phyloP scores from a whole-genome alignment of 345 rosid genomes.

The Eucalyptus erythrocorys region DNA sequence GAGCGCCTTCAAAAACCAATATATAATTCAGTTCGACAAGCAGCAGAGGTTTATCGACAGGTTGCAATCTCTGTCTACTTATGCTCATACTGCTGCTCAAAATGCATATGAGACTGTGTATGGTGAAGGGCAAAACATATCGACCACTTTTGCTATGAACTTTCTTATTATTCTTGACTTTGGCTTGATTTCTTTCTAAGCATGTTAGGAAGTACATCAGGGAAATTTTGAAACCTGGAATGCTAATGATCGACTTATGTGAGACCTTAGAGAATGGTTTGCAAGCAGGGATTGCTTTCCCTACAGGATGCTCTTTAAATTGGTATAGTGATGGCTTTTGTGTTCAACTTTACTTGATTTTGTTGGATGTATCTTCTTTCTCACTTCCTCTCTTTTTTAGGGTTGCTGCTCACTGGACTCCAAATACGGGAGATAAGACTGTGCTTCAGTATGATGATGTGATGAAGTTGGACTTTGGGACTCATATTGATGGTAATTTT shows the following conservation, averaged over 20 bases:
- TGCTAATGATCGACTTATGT: conserved; percentile 89
- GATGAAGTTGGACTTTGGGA: conserved; percentile 96
- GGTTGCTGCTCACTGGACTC: conserved; percentile 99
- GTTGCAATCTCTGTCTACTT: conserved; percentile 10
- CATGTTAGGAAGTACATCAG: conserved; percentile 77
- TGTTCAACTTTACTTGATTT: neutral
- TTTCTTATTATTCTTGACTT: neutral
- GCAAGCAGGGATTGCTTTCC: conserved; percentile 97
- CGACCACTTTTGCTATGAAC: neutral
- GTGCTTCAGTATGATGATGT: conserved; percentile 95
- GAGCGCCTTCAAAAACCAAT: conserved; percentile 78
- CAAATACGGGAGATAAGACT: conserved; percentile 90
- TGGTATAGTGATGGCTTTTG: conserved; percentile 29
- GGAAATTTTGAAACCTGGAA: conserved; percentile 80
- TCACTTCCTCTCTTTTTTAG: conserved; percentile 17
- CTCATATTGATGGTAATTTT: conserved; percentile 82
- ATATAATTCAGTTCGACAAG: conserved; percentile 87
- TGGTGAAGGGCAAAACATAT: neutral
- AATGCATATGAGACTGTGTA: neutral
- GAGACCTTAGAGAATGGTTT: conserved; percentile 89
- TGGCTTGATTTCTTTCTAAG: neutral
- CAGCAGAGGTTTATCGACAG: conserved; percentile 99
- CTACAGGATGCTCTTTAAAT: conserved; percentile 94
- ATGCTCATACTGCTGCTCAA: neutral
- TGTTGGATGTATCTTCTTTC: neutral